Conservation (phyloP, 202 grass and related monocot genomes). For the Digitaria exilis region DNA sequence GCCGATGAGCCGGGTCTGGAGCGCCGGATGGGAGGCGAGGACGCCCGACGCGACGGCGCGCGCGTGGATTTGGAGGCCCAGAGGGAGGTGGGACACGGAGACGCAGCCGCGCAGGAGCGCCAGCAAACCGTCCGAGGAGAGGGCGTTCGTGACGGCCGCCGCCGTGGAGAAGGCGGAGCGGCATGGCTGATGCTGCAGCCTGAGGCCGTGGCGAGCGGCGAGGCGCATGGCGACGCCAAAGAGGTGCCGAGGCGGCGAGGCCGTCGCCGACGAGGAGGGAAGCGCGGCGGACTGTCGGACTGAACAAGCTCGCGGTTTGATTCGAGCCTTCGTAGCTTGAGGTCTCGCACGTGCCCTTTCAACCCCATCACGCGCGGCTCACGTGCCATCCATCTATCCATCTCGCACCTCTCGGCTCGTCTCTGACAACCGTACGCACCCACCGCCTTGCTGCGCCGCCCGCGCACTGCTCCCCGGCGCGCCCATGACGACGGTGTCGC, state of each 20-base stretch:
- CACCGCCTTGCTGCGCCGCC: not conserved
- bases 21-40: not conserved
- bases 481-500: slow-evolving; percentile 65
- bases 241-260: not conserved
- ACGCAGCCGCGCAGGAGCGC: slow-evolving; percentile 61
- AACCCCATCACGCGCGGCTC: slow-evolving; percentile 26
- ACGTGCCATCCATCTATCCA: slow-evolving; percentile 47
- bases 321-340: not conserved
- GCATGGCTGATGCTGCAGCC: not conserved
- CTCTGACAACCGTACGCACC: slow-evolving; percentile 31
- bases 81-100: slow-evolving; percentile 48
- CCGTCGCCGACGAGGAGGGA: not conserved
- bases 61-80: slow-evolving; percentile 66
- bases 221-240: slow-evolving; percentile 40
- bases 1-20: slow-evolving; percentile 59
- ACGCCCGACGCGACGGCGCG: slow-evolving; percentile 54
- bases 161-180: not conserved
- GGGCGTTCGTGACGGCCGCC: not conserved
- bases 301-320: not conserved
- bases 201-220: not conserved
- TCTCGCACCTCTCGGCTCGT: not conserved
- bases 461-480: not conserved
- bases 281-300: not conserved
- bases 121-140: slow-evolving; percentile 41
- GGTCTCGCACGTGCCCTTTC: not conserved